A percentile compares a stretch with the other conserved stretches of the same genome.
phyloP scores from a whole-genome alignment of 2,329 filamentous ascomycete species.

The Colletotrichum trifolii region DNA sequence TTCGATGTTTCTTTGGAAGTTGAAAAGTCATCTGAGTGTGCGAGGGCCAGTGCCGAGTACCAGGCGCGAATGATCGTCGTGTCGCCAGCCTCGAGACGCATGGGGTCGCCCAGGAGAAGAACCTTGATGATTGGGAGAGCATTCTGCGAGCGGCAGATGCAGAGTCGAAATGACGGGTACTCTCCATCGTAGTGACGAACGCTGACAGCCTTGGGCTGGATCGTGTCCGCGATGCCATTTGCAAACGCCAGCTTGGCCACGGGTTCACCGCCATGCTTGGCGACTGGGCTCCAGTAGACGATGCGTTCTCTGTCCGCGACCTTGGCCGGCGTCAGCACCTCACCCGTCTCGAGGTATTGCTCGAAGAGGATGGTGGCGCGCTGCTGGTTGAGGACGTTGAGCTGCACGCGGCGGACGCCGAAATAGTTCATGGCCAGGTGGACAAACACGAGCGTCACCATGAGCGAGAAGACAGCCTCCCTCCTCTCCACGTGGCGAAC shows the following conservation, averaged over 20 bases:
- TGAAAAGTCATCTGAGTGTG: not conserved
- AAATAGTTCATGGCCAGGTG: slow-evolving; percentile 89
- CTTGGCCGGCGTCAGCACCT: slow-evolving; percentile 71
- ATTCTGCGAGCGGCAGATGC: slow-evolving; percentile 6
- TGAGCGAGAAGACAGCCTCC: slow-evolving; percentile 76
- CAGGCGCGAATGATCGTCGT: not conserved
- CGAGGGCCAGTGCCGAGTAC: slow-evolving; percentile 1
- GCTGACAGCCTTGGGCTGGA: not conserved
- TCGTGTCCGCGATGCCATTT: slow-evolving; percentile 51
- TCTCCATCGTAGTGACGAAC: not conserved
- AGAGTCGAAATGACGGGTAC: slow-evolving; percentile 1
- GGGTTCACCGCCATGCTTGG: slow-evolving; percentile 39
- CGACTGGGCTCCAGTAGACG: slow-evolving; percentile 56
- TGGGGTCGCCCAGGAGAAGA: slow-evolving; percentile 19
- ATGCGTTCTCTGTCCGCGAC: slow-evolving; percentile 74
- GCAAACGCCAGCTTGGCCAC: slow-evolving; percentile 54
- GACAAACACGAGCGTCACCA: slow-evolving; percentile 76
- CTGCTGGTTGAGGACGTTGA: slow-evolving; percentile 88
- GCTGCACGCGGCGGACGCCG: slow-evolving; percentile 84
- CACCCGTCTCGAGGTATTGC: slow-evolving; percentile 61
- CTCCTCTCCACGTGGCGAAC: slow-evolving; percentile 80
- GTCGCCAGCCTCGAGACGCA: not conserved
- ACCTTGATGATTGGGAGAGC: slow-evolving; percentile 15
- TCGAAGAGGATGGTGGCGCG: slow-evolving; percentile 83
- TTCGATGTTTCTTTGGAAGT: not conserved